These are phyloP conservation scores for Trichophyton simii DNA, from an alignment of 2,329 filamentous ascomycete genomes.

Conservation along the genomic window DNA sequence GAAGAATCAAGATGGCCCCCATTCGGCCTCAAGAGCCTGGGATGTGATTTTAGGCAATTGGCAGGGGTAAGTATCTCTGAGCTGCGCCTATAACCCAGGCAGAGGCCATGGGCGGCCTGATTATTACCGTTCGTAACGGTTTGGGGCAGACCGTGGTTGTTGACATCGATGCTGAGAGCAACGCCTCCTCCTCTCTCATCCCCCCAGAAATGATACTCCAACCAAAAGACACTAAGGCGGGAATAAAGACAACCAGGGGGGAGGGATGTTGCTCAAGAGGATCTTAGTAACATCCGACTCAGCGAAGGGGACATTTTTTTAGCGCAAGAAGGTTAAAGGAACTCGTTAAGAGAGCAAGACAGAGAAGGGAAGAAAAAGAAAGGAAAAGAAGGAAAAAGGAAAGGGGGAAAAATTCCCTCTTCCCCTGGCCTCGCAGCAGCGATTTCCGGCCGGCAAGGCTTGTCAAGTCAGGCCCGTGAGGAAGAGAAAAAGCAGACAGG, in stretches of 20 bases:
- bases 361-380: neutral
- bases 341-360: neutral
- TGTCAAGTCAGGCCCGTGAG: neutral
- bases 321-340: neutral
- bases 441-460: constrained; percentile 2
- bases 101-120: neutral
- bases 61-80: neutral
- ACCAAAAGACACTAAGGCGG: neutral
- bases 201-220: neutral
- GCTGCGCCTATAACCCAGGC: neutral
- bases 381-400: neutral
- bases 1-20: constrained; percentile 3
- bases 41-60: neutral
- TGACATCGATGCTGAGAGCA: neutral
- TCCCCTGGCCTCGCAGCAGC: neutral
- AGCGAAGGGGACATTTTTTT: neutral
- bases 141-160: neutral
- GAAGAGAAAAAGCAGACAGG: neutral
- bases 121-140: neutral
- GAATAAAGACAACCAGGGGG: neutral
- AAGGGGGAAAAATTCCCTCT: neutral
- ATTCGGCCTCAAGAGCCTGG: neutral
- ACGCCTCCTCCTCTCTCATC: neutral
- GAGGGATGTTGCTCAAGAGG: neutral
- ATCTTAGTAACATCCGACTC: neutral